Evolutionary conservation across 2,329 filamentous ascomycete species (phyloP).

Genomic region (Alternaria infectoria): DNA sequence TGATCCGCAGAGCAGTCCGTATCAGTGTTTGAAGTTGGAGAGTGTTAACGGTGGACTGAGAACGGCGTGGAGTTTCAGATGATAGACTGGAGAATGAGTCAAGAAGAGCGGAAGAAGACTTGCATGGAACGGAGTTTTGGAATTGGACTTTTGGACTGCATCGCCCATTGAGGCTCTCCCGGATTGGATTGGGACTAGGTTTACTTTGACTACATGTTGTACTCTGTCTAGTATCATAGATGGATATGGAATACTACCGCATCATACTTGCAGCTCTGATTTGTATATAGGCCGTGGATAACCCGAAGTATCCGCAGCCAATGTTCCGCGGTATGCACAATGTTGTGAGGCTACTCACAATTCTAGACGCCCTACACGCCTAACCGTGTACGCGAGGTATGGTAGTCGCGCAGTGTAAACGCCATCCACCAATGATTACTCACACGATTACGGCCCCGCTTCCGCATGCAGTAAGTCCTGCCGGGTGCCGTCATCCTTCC

Average conservation of each 20-base stretch:
- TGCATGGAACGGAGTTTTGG: background rate
- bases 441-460: conserved; percentile 10
- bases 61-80: conserved; percentile 48
- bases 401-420: background rate
- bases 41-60: conserved; percentile 45
- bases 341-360: background rate
- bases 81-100: conserved; percentile 20
- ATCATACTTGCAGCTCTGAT: background rate
- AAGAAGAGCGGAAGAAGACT: background rate
- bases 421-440: conserved; percentile 6
- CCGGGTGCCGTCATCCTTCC: conserved; percentile 3
- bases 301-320: background rate
- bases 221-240: background rate
- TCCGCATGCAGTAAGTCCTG: background rate
- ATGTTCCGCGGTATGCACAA: background rate
- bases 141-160: background rate
- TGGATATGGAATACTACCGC: background rate
- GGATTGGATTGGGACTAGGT: background rate
- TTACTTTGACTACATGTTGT: background rate
- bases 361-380: background rate
- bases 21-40: conserved; percentile 58
- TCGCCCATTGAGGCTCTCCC: conserved; percentile 15
- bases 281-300: background rate
- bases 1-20: conserved; percentile 61
- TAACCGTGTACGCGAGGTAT: background rate